Conservation (phyloP, 768 basidiomycete genomes). For the Russula ochroleuca region DNA sequence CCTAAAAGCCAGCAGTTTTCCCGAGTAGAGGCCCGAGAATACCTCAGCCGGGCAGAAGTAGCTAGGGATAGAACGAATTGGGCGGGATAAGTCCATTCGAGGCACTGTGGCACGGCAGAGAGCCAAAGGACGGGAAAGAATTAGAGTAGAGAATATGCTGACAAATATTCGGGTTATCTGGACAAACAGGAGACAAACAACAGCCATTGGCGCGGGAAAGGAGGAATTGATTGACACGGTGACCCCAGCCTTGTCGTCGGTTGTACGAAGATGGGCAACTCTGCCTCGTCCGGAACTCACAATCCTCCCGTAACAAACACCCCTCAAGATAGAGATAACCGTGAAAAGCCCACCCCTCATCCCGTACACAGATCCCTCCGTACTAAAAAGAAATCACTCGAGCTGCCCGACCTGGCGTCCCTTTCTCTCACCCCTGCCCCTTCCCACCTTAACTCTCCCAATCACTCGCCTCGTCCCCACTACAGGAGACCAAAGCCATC, state of each 20-base stretch:
- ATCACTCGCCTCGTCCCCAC: slow-evolving; percentile 41
- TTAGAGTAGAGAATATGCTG: not conserved
- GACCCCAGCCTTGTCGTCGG: slow-evolving; percentile 4
- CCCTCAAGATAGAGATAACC: slow-evolving; percentile 22
- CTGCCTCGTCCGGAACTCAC: slow-evolving; percentile 22
- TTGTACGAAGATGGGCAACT: slow-evolving; percentile 24
- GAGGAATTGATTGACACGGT: not conserved
- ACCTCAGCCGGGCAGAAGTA: not conserved
- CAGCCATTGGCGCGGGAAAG: slow-evolving; percentile 1
- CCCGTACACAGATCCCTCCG: slow-evolving; percentile 57
- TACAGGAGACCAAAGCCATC: slow-evolving; percentile 43
- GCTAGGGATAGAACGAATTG: too few relatives aligned
- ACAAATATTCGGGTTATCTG: not conserved
- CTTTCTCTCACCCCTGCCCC: slow-evolving; percentile 45
- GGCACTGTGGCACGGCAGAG: not conserved
- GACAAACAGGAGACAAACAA: not conserved
- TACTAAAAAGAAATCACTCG: slow-evolving; percentile 66
- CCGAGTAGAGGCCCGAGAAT: slow-evolving; percentile 14
- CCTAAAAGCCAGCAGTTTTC: slow-evolving; percentile 17
- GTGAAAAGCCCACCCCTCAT: slow-evolving; percentile 30
- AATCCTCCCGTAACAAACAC: slow-evolving; percentile 19
- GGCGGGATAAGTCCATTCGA: too few relatives aligned
- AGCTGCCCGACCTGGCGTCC: slow-evolving; percentile 67
- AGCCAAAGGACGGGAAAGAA: not conserved
- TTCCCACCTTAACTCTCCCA: slow-evolving; percentile 37